Conservation (phyloP, 306 rosid species). For the Sesbania bispinosa region DNA sequence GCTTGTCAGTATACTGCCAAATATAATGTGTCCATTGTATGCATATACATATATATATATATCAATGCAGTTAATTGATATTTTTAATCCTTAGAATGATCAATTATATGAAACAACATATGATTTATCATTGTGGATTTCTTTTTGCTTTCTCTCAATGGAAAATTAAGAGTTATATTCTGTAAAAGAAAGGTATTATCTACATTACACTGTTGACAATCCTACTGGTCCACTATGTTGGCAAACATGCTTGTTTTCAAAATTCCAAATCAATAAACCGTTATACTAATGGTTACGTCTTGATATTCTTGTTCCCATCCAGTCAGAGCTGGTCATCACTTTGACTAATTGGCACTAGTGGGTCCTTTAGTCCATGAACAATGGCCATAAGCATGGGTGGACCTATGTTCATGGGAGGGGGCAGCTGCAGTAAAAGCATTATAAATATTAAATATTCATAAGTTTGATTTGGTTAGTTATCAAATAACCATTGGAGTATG, state of each 20-base stretch:
- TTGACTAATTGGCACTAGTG: conserved; percentile 15
- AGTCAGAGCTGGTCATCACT: conserved; percentile 25
- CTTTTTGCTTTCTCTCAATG: neutral
- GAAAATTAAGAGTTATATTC: neutral
- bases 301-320: conserved; percentile 25
- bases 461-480: conserved; percentile 26
- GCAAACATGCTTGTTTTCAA: conserved; percentile 18
- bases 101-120: conserved; percentile 6
- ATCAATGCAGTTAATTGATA: neutral
- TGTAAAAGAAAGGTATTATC: conserved; percentile 5
- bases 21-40: neutral
- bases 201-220: neutral
- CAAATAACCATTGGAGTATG: conserved; percentile 16
- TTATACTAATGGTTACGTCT: conserved; percentile 1
- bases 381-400: conserved; percentile 11
- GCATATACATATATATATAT: no score
- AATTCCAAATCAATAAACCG: conserved; percentile 18
- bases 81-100: neutral
- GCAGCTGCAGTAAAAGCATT: neutral
- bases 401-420: neutral
- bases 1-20: neutral
- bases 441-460: neutral
- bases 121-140: neutral
- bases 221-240: conserved; percentile 22
- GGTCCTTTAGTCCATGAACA: conserved; percentile 10